Conservation (phyloP, 371 early-diverging fungal genomes). For the Blakeslea trispora region DNA sequence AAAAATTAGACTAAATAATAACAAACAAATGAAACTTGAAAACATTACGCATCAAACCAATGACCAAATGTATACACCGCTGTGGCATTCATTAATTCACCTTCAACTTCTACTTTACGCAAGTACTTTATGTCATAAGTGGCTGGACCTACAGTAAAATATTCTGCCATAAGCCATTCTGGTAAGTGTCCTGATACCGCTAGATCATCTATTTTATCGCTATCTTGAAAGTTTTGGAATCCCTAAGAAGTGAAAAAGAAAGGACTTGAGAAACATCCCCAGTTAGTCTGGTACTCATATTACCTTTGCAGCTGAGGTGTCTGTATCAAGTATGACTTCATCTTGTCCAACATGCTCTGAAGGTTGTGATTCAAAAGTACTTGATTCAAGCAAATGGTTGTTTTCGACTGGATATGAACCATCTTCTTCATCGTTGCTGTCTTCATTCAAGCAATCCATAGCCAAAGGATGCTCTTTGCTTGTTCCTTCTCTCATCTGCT, state of each 20-base stretch:
- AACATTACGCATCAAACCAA: slow-evolving; percentile 66
- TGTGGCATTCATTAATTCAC: slow-evolving; percentile 60
- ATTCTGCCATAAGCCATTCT: slow-evolving; percentile 63
- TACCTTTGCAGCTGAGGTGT: slow-evolving; percentile 24
- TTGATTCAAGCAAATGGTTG: slow-evolving; percentile 1
- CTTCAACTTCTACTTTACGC: slow-evolving; percentile 59
- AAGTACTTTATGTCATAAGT: slow-evolving; percentile 61
- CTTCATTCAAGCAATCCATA: slow-evolving; percentile 11
- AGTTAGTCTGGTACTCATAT: too few relatives aligned
- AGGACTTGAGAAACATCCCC: too few relatives aligned
- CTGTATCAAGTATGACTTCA: slow-evolving; percentile 6
- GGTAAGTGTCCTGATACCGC: slow-evolving; percentile 58
- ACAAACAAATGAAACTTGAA: too few relatives aligned
- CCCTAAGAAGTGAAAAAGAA: slow-evolving; percentile 34
- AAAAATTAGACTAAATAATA: slow-evolving; percentile 2
- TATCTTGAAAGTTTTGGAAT: slow-evolving; percentile 44
- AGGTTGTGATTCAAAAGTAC: not conserved
- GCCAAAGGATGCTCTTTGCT: slow-evolving; percentile 19
- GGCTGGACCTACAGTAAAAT: slow-evolving; percentile 66
- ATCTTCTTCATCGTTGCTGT: slow-evolving; percentile 13
- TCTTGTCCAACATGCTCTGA: slow-evolving; percentile 4
- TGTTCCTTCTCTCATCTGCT: not conserved
- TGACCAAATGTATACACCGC: slow-evolving; percentile 66
- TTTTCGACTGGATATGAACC: slow-evolving; percentile 5
- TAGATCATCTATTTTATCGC: slow-evolving; percentile 41